These are phyloP conservation scores for Jatropha multifida DNA, from an alignment of 441 rosid genomes.

Conservation along the genomic window DNA sequence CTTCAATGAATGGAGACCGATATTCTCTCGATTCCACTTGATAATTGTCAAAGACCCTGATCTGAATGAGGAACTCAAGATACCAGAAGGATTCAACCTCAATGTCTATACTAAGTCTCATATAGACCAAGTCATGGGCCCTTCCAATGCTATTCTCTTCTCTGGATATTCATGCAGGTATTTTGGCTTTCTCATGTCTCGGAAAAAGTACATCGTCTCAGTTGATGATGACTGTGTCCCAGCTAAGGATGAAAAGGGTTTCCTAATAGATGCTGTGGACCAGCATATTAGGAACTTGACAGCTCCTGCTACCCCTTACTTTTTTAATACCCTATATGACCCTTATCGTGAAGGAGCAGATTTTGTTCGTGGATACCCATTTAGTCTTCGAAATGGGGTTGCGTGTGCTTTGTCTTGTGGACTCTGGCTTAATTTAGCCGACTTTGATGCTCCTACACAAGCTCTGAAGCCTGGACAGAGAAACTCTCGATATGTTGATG, in stretches of 20 bases:
- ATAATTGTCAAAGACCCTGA: conserved; percentile 93
- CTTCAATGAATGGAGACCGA: conserved; percentile 70
- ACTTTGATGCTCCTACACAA: conserved; percentile 95
- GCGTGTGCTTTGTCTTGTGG: conserved; percentile 87
- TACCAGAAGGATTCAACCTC: conserved; percentile 79
- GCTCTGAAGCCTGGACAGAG: conserved; percentile 78
- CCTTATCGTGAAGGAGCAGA: conserved; percentile 83
- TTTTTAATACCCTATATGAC: conserved; percentile 92
- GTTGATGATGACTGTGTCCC: conserved; percentile 90
- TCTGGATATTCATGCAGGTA: conserved; percentile 91
- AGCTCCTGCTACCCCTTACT: conserved; percentile 87
- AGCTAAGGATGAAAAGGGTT: conserved; percentile 65
- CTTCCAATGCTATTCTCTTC: conserved; percentile 56
- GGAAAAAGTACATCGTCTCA: conserved; percentile 74
- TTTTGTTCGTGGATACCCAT: conserved; percentile 97
- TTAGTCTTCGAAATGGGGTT: conserved; percentile 85
- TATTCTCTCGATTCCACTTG: conserved; percentile 75
- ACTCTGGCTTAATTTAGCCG: conserved; percentile 92
- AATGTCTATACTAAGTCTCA: conserved; percentile 65
- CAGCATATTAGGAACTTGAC: conserved; percentile 72
- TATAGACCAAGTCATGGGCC: conserved; percentile 63
- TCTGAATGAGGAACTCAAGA: conserved; percentile 73
- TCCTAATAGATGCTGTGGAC: conserved; percentile 67
- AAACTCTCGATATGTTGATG: conserved; percentile 79
- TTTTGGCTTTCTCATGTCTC: conserved; percentile 83